A percentile compares a stretch with the other conserved stretches of the same genome.
phyloP scores from a whole-genome alignment of 73 alveolate genomes.

The Effrenium voratum region DNA sequence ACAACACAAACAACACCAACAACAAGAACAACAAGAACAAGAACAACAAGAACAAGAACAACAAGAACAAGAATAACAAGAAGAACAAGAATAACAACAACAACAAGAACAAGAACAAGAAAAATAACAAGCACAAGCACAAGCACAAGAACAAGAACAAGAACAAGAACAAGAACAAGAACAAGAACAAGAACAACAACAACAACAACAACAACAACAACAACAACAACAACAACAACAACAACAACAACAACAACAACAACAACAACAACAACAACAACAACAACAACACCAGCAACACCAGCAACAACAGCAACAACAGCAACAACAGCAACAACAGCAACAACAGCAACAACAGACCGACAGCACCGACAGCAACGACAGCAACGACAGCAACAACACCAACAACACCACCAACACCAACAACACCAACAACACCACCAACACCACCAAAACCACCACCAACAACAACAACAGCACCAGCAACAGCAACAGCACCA shows the following conservation, averaged over 20 bases:
- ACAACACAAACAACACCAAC: no score
- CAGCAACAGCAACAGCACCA: neutral
- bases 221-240: slow-evolving; percentile 26
- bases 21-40: no score
- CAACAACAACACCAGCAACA: neutral
- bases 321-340: neutral
- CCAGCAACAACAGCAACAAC: neutral
- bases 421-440: neutral
- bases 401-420: neutral
- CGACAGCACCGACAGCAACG: neutral
- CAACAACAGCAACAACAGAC: neutral
- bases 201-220: neutral
- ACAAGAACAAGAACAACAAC: neutral
- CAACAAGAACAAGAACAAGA: no score
- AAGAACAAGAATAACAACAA: no score
- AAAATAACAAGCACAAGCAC: no score
- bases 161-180: no score
- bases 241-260: slow-evolving; percentile 1
- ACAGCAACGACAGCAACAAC: neutral
- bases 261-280: neutral
- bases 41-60: no score
- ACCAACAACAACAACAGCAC: neutral
- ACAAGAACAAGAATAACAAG: no score
- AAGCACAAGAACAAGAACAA: no score
- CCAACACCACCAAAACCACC: neutral